phyloP scores from a whole-genome alignment of 2,329 filamentous ascomycete species.

The Juglanconis sp. region DNA sequence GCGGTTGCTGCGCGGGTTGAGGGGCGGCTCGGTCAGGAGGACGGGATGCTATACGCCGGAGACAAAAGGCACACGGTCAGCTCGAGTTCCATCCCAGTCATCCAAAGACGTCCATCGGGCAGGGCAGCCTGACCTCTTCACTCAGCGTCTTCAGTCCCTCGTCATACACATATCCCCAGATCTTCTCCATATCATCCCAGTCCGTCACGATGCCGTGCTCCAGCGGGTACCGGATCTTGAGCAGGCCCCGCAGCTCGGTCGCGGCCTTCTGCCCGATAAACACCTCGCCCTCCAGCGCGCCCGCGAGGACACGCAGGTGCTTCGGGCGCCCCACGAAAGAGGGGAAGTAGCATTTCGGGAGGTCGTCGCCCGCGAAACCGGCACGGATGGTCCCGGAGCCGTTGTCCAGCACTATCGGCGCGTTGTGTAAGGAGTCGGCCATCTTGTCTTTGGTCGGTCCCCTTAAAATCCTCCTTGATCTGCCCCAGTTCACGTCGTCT shows the following conservation, averaged over 20 bases:
- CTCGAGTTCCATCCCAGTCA: neutral
- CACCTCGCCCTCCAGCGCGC: constrained; percentile 90
- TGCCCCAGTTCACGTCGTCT: neutral
- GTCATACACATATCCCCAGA: constrained; percentile 97
- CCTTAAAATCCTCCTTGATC: neutral
- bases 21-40: constrained; percentile 88
- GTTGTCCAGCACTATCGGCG: constrained; percentile 97
- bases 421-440: constrained; percentile 79
- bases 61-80: constrained; percentile 18
- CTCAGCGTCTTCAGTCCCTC: constrained; percentile 95
- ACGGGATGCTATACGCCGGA: constrained; percentile 70
- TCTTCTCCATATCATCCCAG: constrained; percentile 99
- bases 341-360: constrained; percentile 95
- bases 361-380: constrained; percentile 92
- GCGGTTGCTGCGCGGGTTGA: constrained; percentile 93
- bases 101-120: neutral
- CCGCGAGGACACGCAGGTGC: constrained; percentile 91
- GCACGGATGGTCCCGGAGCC: constrained; percentile 96
- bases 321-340: constrained; percentile 97
- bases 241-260: constrained; percentile 81
- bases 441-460: constrained; percentile 32
- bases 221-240: constrained; percentile 94
- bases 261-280: constrained; percentile 91
- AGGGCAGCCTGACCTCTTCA: constrained; percentile 68
- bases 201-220: constrained; percentile 98